phyloP scores from a whole-genome alignment of 345 rosid species.

The Citrus reticulata region DNA sequence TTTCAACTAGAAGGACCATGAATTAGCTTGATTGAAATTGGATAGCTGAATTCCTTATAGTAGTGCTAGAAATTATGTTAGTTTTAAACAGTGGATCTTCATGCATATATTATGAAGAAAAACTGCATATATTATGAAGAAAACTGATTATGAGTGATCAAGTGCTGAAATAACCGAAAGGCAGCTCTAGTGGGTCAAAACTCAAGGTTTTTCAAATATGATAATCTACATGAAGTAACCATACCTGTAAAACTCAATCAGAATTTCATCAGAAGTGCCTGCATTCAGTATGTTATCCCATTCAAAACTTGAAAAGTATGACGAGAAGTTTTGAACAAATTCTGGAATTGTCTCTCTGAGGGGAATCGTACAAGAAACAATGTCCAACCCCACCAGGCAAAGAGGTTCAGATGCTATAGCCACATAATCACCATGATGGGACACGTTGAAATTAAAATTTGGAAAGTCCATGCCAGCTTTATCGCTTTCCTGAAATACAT shows the following conservation, averaged over 20 bases:
- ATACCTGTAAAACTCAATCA: conserved; percentile 64
- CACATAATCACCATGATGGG: conserved; percentile 74
- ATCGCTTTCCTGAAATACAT: conserved; percentile 37
- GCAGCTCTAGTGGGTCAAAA: not conserved
- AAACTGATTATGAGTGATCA: not conserved
- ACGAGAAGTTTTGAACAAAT: conserved; percentile 43
- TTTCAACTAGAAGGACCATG: too few species aligned
- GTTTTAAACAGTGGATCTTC: not conserved
- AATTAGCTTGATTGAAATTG: too few species aligned
- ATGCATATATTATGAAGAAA: not conserved
- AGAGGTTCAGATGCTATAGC: conserved; percentile 72
- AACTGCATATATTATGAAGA: not conserved
- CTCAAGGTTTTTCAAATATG: not conserved
- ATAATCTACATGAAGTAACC: not conserved
- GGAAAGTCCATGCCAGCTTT: conserved; percentile 29
- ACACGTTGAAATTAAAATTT: conserved; percentile 67
- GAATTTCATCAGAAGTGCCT: conserved; percentile 31
- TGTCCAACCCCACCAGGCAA: conserved; percentile 65
- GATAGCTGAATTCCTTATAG: too few species aligned
- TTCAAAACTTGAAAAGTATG: conserved; percentile 56
- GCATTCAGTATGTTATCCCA: conserved; percentile 47
- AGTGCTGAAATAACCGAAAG: not conserved
- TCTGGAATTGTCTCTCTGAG: conserved; percentile 36
- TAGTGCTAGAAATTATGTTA: not conserved
- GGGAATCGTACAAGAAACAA: conserved; percentile 40